Base-by-base conservation (phyloP, 2,329 filamentous ascomycete species). In the Colletotrichum orchidophilum region DNA sequence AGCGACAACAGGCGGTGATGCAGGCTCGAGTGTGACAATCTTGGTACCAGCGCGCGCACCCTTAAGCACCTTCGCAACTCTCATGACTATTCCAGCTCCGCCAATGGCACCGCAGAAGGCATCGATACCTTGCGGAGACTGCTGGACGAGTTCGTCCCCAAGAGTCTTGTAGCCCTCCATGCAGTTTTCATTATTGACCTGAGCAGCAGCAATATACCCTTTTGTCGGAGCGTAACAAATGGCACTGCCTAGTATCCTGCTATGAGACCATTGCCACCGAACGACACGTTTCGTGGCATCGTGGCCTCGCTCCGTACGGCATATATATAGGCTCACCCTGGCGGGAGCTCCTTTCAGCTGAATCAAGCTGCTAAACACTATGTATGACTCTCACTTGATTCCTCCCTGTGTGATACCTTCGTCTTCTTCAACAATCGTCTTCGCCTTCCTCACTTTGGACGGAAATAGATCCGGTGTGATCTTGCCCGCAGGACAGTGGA, bases 51-150 rank as follows among this genome's bases (percentile, higher is more conserved):
- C 31, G 2, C 50, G 15, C 5, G n/a, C 39, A 15, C 49, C 57
- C 26, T 70, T 73, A 0, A 70, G 46, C 5, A 66, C 55, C 27
- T 33, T 57, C 1, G 73, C 54, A 6, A 65, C 65, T 24, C 72
- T 70, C 49, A 72, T 74, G 18, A 35, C 39, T 70, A 74, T 74
- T 12, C 72, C 72, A 12, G 73, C 73, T 1, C 57, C 63, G 3
- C 72, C 72, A 24, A 66, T 49, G 11, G 73, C 73, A 26, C 58
- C 72, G 8, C 73, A 74, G 15, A 74, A 73, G 2, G 33, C 70
- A 15, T 73, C 72, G 27, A 74, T 70, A 4, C 73, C 64, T n/a
- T 52, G 57, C 1, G 69, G 70, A 2, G 74, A 33, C 29, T 68
- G 65, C 8, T 21, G 4, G 13, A 27, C 35, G 1, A 68, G 52